Conservation (phyloP, 108 stramenopile species). For the Pinguiococcus pyrenoidosus region DNA sequence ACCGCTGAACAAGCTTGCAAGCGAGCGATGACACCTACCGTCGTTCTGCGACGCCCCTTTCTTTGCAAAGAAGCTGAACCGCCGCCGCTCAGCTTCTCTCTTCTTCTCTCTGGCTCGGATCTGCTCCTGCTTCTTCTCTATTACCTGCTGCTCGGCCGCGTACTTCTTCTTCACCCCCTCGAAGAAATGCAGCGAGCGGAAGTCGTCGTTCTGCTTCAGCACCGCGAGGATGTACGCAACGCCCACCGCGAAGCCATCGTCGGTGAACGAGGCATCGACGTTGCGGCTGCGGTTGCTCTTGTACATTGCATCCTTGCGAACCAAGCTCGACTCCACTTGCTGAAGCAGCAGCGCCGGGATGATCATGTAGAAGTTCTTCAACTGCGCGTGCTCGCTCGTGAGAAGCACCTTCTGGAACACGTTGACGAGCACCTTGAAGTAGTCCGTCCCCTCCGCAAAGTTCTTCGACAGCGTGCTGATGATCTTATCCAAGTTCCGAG, state of each 20-base stretch:
- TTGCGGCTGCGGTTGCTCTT: constrained; percentile 30
- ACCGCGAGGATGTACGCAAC: constrained; percentile 41
- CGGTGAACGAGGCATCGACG: constrained; percentile 47
- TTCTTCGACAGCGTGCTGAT: constrained; percentile 4
- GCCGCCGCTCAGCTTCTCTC: constrained; percentile 13
- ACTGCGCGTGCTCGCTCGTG: constrained; percentile 18
- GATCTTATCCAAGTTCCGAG: constrained; percentile 10
- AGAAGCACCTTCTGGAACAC: constrained; percentile 38
- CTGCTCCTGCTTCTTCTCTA: constrained; percentile 11
- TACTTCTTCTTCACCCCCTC: constrained; percentile 40
- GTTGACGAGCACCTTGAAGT: constrained; percentile 38
- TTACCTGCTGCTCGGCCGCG: constrained; percentile 19
- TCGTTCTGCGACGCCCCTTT: constrained; percentile 24
- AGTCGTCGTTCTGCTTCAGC: constrained; percentile 27
- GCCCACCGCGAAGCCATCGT: constrained; percentile 59
- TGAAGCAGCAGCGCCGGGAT: constrained; percentile 44
- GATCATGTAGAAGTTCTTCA: constrained; percentile 40
- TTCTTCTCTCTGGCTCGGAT: constrained; percentile 22
- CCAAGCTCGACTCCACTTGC: constrained; percentile 37
- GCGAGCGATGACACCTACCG: too few relatives aligned
- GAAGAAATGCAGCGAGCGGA: constrained; percentile 46
- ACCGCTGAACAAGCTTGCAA: too few relatives aligned
- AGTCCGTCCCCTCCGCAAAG: constrained; percentile 20
- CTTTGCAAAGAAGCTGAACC: too few relatives aligned
- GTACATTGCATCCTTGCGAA: constrained; percentile 50